phyloP scores from a whole-genome alignment of 768 basidiomycete species.

The Xanthoconium stramineum region DNA sequence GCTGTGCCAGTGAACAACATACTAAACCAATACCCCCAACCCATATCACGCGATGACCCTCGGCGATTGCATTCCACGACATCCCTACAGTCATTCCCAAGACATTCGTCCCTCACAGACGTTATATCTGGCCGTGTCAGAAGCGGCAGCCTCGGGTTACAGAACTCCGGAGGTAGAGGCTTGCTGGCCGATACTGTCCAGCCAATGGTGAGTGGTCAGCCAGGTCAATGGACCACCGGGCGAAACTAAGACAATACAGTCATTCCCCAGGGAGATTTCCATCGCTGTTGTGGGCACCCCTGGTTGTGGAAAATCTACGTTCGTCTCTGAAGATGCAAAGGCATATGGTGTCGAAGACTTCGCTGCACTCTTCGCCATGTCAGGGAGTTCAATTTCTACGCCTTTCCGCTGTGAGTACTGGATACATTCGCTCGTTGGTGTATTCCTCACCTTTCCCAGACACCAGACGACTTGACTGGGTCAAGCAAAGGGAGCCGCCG shows the following conservation, averaged over 20 bases:
- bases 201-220: slow-evolving; percentile 22
- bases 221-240: background rate
- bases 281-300: slow-evolving; percentile 77
- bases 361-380: slow-evolving; percentile 28
- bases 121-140: slow-evolving; percentile 46
- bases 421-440: background rate
- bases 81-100: slow-evolving; percentile 38
- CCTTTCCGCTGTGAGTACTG: slow-evolving; percentile 40
- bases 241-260: slow-evolving; percentile 18
- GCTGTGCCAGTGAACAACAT: slow-evolving; percentile 28
- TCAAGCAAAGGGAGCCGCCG: slow-evolving; percentile 40
- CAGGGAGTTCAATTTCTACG: slow-evolving; percentile 32
- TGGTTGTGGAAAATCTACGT: slow-evolving; percentile 81
- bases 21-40: slow-evolving; percentile 37
- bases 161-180: slow-evolving; percentile 22
- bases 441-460: slow-evolving; percentile 31
- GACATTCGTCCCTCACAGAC: slow-evolving; percentile 29
- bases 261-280: slow-evolving; percentile 40
- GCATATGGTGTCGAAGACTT: slow-evolving; percentile 52
- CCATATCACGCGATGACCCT: slow-evolving; percentile 37
- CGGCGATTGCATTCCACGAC: slow-evolving; percentile 38
- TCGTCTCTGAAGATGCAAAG: slow-evolving; percentile 75
- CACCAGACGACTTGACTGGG: slow-evolving; percentile 30
- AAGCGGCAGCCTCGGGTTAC: slow-evolving; percentile 60
- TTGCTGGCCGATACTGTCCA: slow-evolving; percentile 18